Base-by-base conservation (phyloP, 2,329 filamentous ascomycete species). In the Aschersonia sp. region DNA sequence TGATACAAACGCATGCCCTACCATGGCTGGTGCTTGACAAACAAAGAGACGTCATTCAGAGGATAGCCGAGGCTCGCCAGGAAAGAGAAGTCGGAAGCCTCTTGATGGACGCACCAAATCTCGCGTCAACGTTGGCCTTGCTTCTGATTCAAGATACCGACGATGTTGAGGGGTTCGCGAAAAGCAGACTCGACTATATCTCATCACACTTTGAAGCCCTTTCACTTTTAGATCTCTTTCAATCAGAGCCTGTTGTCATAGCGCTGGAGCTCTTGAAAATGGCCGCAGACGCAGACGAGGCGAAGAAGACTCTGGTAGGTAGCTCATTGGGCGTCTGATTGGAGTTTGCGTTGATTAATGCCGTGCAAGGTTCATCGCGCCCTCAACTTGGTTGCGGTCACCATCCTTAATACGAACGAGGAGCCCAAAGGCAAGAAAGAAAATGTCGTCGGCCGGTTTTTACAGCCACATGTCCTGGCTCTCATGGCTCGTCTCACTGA, bases 401-500 rank as follows among this genome's bases (percentile, higher is more conserved):
- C 68, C 54, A 61, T 70, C 22, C 55, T 71, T 11, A 57, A 57
- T 11, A 60, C 62, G 11, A 68, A 57, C 45, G 65, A 68, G 51
- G 66, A 71, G 48, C 50, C 60, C 1, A 68, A 72, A 47, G 66
- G 64, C 43, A 76, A 72, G 53, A 74, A 71, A 49, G 61, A 61
- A 2, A 78, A 83, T 50, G 65, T 77, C 1, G 70, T 94, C 30
- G 81, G 80, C 1, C 70, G 76, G 0, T 97, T 95, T 59, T 76
- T 97, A 42, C 82, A 94, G 52, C 76, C 78, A 32, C 83, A 96
- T 60, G 81, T 94, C 35, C 75, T 98, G 6, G 90, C 88, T 5
- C 79, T 97, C 47, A 88, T 96, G 64, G 81, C 87, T 6, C 77
- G 83, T 37, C 80, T 97, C 53, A 87, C 86, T 1, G 81, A 89